These are phyloP conservation scores for Gnetum montanum DNA, from an alignment of 75 land plant genomes.

Conservation along the genomic window DNA sequence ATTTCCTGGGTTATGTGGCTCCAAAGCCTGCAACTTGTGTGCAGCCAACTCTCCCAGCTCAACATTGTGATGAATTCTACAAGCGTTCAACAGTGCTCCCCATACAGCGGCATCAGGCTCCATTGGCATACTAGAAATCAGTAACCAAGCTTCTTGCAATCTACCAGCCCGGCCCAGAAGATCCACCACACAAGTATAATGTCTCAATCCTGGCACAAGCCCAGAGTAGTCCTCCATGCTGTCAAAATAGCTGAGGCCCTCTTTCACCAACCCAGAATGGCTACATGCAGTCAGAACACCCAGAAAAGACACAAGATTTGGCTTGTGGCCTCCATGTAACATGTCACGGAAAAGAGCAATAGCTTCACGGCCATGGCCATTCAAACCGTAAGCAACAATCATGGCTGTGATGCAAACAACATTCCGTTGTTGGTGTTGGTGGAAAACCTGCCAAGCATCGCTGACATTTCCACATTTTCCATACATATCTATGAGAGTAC, in stretches of 20 bases:
- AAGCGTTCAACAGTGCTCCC: constrained; percentile 13
- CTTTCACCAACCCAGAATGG: constrained; percentile 12
- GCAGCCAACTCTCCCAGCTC: constrained; percentile 2
- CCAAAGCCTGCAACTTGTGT: constrained; percentile 1
- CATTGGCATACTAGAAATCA: background rate
- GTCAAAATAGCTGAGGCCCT: constrained; percentile 10
- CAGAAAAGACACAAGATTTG: constrained; percentile 13
- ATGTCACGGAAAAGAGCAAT: constrained; percentile 9
- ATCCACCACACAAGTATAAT: constrained; percentile 19
- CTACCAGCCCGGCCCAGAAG: constrained; percentile 18
- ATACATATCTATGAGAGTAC: constrained; percentile 20
- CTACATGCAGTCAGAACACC: constrained; percentile 18
- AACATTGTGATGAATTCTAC: constrained; percentile 4
- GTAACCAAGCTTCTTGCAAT: constrained; percentile 4
- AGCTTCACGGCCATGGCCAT: constrained; percentile 14
- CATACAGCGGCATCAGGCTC: constrained; percentile 7
- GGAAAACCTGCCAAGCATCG: constrained; percentile 10
- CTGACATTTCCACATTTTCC: constrained; percentile 13
- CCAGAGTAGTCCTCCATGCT: constrained; percentile 8
- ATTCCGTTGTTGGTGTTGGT: background rate
- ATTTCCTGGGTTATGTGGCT: constrained; percentile 6
- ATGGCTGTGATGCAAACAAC: constrained; percentile 15
- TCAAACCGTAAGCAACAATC: constrained; percentile 13
- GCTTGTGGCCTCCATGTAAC: constrained; percentile 8
- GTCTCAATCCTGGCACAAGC: constrained; percentile 3